Conservation (phyloP, 257 asterid species). For the Cynanchum wilfordii region DNA sequence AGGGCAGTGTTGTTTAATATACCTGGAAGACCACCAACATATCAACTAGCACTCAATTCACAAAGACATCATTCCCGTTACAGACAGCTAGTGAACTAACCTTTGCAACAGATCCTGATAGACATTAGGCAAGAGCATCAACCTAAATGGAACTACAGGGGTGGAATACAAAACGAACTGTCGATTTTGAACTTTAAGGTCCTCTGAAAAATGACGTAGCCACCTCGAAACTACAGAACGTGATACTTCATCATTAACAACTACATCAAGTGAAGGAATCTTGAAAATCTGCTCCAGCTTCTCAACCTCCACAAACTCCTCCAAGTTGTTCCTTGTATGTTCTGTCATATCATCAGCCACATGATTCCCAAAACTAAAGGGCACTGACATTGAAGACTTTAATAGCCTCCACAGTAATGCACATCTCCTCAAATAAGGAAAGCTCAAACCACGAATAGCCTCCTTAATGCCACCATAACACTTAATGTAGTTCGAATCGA, state of each 20-base stretch:
- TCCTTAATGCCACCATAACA: slow-evolving; percentile 46
- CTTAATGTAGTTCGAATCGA: slow-evolving; percentile 45
- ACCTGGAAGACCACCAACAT: slow-evolving; percentile 42
- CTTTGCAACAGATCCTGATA: slow-evolving; percentile 94
- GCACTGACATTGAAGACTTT: slow-evolving; percentile 45
- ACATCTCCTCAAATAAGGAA: slow-evolving; percentile 91
- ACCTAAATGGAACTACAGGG: slow-evolving; percentile 78
- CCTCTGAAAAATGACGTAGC: slow-evolving; percentile 54
- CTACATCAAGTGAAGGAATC: slow-evolving; percentile 60
- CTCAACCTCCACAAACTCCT: slow-evolving; percentile 61
- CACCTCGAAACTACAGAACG: slow-evolving; percentile 56
- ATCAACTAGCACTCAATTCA: slow-evolving; percentile 15
- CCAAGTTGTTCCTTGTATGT: slow-evolving; percentile 19
- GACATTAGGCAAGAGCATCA: slow-evolving; percentile 75
- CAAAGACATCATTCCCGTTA: slow-evolving; percentile 1
- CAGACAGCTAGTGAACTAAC: slow-evolving; percentile 30
- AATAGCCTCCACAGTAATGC: slow-evolving; percentile 83
- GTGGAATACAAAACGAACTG: slow-evolving; percentile 43
- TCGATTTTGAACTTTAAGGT: slow-evolving; percentile 35
- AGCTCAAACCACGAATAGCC: slow-evolving; percentile 63
- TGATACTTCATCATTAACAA: slow-evolving; percentile 47
- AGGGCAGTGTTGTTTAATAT: slow-evolving; percentile 72
- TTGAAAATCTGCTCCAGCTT: slow-evolving; percentile 68
- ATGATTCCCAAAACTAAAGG: slow-evolving; percentile 50
- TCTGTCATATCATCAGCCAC: slow-evolving; percentile 35